Base-by-base conservation (phyloP, 1,284 basidiomycete species). In the Cutaneotrichosporon sp. region DNA sequence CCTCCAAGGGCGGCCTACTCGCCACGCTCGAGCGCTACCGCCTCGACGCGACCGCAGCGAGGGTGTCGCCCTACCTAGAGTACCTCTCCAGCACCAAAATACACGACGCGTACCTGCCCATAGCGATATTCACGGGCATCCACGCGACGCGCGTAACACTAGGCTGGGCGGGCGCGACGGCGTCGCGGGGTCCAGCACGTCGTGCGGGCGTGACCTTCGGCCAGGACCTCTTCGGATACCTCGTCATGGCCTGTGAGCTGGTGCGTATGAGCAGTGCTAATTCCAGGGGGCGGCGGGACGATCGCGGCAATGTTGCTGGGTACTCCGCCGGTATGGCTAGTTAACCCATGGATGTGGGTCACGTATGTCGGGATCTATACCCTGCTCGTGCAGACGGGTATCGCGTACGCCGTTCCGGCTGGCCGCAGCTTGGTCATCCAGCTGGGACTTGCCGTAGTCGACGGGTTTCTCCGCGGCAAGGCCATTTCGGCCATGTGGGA, bases 271-370 rank as follows among this genome's bases (percentile, higher is more conserved):
- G n/a, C n/a, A n/a, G n/a, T n/a, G n/a, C n/a, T n/a, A n/a, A n/a
- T n/a, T n/a, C n/a, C 48, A 74, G 72, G 72, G 70, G 70, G 70
- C 42, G 72, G 72, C 18, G 58, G 62, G 13, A 73, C 70, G 9
- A 38, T 69, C 20, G 56, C 60, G 1, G 60, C 69, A 0, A 41
- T 74, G 1, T 58, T 74, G 0, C 61, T 68, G n/a, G 58, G 55
- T 12, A 63, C 64, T 34, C 68, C 70, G 2, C 70, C 72, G 0
- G 54, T 65, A 23, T 74, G 72, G 72, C 63, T 74, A 20, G 30
- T 67, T 36, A 67, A 65, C 1, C 61, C 69, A 2, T 59, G 60
- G 2, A 64, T 67, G 22, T 73, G 72, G 72, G 45, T 64, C 33
- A 58, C 69, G 50, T 73, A 73, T 52, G 20, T 56, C 13, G 20